phyloP scores from a whole-genome alignment of 1,284 basidiomycete species.

The Clitocybe nebularis region DNA sequence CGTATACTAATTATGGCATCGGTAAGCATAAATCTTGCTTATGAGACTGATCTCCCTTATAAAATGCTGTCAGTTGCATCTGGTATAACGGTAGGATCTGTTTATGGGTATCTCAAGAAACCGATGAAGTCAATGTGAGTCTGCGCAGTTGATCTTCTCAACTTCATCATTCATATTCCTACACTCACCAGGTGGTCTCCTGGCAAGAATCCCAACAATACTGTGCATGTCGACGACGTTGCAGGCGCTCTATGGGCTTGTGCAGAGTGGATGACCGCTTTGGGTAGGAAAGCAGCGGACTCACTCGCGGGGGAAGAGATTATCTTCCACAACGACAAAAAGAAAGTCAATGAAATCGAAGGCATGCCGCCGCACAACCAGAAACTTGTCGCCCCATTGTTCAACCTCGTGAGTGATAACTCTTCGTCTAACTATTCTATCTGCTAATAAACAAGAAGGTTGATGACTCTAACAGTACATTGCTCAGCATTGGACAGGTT shows the following conservation, averaged over 20 bases:
- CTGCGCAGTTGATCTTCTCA: neutral
- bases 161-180: constrained; percentile 7
- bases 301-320: constrained; percentile 64
- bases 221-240: constrained; percentile 77
- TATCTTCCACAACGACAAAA: constrained; percentile 69
- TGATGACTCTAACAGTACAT: constrained; percentile 77
- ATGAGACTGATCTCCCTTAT: constrained; percentile 15
- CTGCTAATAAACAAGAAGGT: no score
- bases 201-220: constrained; percentile 77
- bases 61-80: constrained; percentile 44
- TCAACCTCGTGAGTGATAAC: constrained; percentile 72
- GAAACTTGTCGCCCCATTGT: constrained; percentile 69
- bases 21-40: constrained; percentile 35
- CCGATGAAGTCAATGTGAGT: constrained; percentile 84
- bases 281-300: constrained; percentile 63
- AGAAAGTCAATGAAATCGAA: constrained; percentile 55
- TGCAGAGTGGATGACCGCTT: constrained; percentile 65
- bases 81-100: constrained; percentile 73
- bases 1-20: constrained; percentile 66
- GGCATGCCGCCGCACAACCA: constrained; percentile 55
- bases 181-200: constrained; percentile 57
- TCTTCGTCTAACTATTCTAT: no score
- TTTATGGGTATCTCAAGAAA: constrained; percentile 80
- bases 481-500: constrained; percentile 69
- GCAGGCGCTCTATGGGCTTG: constrained; percentile 73